These are phyloP conservation scores for Aspergillus carlsbadensis DNA, from an alignment of 495 filamentous ascomycete genomes.

Conservation along the genomic window DNA sequence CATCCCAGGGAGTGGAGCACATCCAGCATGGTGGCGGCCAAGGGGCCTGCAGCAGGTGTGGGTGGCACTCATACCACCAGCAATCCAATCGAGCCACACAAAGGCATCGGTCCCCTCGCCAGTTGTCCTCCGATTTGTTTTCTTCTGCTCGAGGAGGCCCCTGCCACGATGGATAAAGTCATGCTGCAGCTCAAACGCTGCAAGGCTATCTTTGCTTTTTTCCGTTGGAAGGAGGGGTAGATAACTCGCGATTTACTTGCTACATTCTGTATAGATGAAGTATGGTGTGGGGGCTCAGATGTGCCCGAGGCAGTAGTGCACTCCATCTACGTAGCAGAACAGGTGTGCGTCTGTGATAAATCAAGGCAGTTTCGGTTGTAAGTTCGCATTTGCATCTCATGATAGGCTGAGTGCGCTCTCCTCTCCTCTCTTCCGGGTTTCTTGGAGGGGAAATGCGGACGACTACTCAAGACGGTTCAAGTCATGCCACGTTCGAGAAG, in stretches of 20 bases:
- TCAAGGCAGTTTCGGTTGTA: too few relatives aligned
- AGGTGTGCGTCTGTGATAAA: too few relatives aligned
- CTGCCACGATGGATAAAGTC: neutral
- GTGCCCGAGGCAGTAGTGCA: too few relatives aligned
- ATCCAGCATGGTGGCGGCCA: neutral
- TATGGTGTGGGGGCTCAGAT: too few relatives aligned
- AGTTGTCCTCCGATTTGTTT: conserved; percentile 7
- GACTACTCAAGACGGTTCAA: neutral
- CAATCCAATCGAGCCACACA: neutral
- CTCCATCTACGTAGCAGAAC: too few relatives aligned
- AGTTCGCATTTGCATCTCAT: too few relatives aligned
- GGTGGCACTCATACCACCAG: neutral
- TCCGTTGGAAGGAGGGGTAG: neutral
- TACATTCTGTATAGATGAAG: too few relatives aligned
- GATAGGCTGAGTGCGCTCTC: neutral
- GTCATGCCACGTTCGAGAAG: conserved; percentile 4
- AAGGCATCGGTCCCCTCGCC: neutral
- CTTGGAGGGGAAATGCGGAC: neutral
- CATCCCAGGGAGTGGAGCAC: neutral
- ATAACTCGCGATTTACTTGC: too few relatives aligned
- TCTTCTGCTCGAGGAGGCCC: neutral
- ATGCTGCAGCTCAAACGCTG: neutral
- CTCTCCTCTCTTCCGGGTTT: neutral
- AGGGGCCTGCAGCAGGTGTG: neutral
- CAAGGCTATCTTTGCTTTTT: neutral